Percentiles rank a stretch among this genome's conserved stretches.
phyloP scores from a whole-genome alignment of 371 early-diverging fungal species.

The Entomophthora muscae region DNA sequence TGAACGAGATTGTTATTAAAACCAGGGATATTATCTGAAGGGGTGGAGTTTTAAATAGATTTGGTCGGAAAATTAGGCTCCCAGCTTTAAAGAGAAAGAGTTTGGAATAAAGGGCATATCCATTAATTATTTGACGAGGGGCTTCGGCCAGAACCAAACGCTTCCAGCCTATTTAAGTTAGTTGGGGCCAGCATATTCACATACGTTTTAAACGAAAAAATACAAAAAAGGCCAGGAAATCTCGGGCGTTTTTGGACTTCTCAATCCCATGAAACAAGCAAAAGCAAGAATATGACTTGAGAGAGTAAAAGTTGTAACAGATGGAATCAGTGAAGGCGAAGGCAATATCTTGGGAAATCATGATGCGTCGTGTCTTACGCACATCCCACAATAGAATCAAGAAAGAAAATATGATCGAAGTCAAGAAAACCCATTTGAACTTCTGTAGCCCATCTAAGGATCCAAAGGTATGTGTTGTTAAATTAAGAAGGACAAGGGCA shows the following conservation, averaged over 20 bases:
- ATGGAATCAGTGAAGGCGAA: conserved; percentile 54
- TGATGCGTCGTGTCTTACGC: conserved; percentile 38
- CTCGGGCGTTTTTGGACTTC: conserved; percentile 36
- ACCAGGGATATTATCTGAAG: conserved; percentile 15
- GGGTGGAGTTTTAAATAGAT: not conserved
- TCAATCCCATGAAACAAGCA: conserved; percentile 64
- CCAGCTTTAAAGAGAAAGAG: too few relatives aligned
- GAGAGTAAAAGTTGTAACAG: conserved; percentile 44
- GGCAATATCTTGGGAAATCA: conserved; percentile 49
- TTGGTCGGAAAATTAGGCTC: too few relatives aligned
- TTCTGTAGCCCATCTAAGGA: conserved; percentile 23
- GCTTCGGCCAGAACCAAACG: conserved; percentile 66
- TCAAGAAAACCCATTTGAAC: conserved; percentile 33
- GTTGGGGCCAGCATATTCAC: not conserved
- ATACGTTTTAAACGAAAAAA: conserved; percentile 66
- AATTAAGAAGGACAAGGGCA: conserved; percentile 24
- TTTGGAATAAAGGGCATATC: conserved; percentile 17
- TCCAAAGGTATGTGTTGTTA: conserved; percentile 17
- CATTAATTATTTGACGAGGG: conserved; percentile 61
- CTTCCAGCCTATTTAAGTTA: conserved; percentile 45
- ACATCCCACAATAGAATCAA: conserved; percentile 48
- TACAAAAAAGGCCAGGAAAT: conserved; percentile 65
- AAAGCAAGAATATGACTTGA: conserved; percentile 46
- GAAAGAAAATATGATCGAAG: conserved; percentile 46
- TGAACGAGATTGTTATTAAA: conserved; percentile 43